Evolutionary conservation across 2,329 filamentous ascomycete species (phyloP).

Genomic region (Drechslerella dactyloides): DNA sequence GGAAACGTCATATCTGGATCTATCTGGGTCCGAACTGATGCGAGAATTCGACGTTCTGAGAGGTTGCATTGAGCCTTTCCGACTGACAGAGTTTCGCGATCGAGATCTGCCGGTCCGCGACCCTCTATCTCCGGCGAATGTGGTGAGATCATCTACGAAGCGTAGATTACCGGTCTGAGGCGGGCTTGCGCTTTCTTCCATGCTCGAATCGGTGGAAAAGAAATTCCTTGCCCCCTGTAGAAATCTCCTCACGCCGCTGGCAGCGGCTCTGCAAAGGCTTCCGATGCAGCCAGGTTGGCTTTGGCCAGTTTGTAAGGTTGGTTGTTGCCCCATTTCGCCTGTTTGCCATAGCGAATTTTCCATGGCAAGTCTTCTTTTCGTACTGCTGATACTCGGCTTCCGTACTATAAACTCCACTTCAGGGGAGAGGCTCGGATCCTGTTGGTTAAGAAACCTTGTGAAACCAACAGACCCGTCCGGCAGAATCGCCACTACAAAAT

Average conservation of each 20-base stretch:
- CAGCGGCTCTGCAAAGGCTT: slow-evolving; percentile 2
- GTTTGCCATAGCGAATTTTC: neutral
- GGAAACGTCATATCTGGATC: neutral
- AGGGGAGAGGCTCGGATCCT: neutral
- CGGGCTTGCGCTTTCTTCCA: neutral
- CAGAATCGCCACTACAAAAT: neutral
- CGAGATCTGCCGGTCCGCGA: neutral
- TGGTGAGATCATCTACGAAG: slow-evolving; percentile 5
- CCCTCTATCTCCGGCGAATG: neutral
- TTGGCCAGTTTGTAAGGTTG: neutral
- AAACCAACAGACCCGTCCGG: neutral
- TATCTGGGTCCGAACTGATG: neutral
- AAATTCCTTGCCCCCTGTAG: slow-evolving; percentile 4
- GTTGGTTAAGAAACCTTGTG: neutral
- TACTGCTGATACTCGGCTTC: slow-evolving; percentile 15
- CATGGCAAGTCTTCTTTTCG: neutral
- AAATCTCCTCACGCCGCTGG: neutral
- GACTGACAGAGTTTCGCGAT: neutral
- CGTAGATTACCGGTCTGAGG: neutral
- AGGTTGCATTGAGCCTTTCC: neutral
- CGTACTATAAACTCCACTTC: slow-evolving; percentile 25
- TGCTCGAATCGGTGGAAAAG: neutral
- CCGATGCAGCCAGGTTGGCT: neutral
- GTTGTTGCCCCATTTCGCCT: neutral
- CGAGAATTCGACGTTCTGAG: neutral